Conservation (phyloP, 2,329 filamentous ascomycete genomes). For the Aspergillus piperis region DNA sequence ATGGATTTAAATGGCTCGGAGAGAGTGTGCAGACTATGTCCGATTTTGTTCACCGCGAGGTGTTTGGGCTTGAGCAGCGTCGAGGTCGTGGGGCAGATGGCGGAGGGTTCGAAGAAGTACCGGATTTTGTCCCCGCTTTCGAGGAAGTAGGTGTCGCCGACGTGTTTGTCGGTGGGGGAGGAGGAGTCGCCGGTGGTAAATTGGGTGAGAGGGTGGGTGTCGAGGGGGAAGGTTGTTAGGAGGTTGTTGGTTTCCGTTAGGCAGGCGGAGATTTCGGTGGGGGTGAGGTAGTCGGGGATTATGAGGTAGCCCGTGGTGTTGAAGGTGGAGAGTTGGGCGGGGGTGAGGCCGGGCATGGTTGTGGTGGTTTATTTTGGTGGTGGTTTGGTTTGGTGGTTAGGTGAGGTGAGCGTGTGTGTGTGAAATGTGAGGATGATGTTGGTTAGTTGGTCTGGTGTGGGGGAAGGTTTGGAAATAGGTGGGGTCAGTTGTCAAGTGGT, state of each 20-base stretch:
- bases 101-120: constrained; percentile 97
- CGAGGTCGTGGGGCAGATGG: constrained; percentile 55
- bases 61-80: constrained; percentile 74
- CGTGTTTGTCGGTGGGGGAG: constrained; percentile 61
- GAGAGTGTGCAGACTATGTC: constrained; percentile 72
- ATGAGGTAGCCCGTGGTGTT: constrained; percentile 85
- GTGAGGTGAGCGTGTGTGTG: no score
- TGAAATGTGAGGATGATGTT: no score
- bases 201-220: constrained; percentile 84
- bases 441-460: no score
- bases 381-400: no score
- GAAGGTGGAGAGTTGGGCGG: constrained; percentile 72
- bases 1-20: constrained; percentile 65
- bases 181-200: constrained; percentile 81
- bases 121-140: constrained; percentile 85
- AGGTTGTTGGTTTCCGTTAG: constrained; percentile 73
- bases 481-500: no score
- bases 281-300: constrained; percentile 72
- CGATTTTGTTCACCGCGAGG: constrained; percentile 85
- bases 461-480: no score
- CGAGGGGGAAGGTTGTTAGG: constrained; percentile 74
- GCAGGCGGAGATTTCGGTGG: constrained; percentile 65
- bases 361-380: no score
- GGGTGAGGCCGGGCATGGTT: constrained; percentile 55
- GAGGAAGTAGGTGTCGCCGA: constrained; percentile 94